Evolutionary conservation across 2,329 filamentous ascomycete genomes (phyloP).

Genomic region (Westerdykella sp.): DNA sequence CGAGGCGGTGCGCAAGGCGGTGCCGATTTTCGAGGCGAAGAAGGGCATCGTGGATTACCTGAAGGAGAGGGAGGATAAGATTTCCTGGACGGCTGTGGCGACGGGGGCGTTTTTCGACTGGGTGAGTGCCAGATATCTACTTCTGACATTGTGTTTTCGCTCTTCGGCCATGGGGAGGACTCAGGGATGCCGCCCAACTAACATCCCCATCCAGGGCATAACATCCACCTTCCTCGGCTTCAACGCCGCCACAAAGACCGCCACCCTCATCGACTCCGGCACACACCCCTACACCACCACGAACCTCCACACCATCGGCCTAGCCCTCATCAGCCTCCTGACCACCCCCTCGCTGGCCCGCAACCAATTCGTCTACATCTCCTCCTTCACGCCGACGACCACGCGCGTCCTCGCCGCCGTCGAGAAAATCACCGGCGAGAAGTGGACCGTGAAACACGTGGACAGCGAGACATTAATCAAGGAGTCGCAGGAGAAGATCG

Average conservation of each 20-base stretch:
- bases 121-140: too few species aligned
- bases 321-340: constrained; percentile 48
- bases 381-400: constrained; percentile 54
- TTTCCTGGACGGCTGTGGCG: constrained; percentile 50
- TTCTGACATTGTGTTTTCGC: too few species aligned
- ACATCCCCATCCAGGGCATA: constrained; percentile 36
- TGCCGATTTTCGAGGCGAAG: constrained; percentile 52
- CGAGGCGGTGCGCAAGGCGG: constrained; percentile 30
- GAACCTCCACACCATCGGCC: constrained; percentile 48
- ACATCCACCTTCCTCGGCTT: constrained; percentile 48
- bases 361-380: constrained; percentile 54
- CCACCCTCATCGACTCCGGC: constrained; percentile 53
- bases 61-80: constrained; percentile 40
- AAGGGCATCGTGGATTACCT: constrained; percentile 47
- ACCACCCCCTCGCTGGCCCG: constrained; percentile 46
- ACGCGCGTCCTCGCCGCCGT: constrained; percentile 50
- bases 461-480: constrained; percentile 28
- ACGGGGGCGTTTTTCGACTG: constrained; percentile 58
- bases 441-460: constrained; percentile 45
- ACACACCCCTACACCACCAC: constrained; percentile 47
- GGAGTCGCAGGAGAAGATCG: constrained; percentile 30
- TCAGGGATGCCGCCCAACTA: too few species aligned
- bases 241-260: constrained; percentile 45
- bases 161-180: too few species aligned
- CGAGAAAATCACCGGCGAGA: constrained; percentile 48